Base-by-base conservation (phyloP, 257 asterid genomes). In the Fraxinus pennsylvanica region DNA sequence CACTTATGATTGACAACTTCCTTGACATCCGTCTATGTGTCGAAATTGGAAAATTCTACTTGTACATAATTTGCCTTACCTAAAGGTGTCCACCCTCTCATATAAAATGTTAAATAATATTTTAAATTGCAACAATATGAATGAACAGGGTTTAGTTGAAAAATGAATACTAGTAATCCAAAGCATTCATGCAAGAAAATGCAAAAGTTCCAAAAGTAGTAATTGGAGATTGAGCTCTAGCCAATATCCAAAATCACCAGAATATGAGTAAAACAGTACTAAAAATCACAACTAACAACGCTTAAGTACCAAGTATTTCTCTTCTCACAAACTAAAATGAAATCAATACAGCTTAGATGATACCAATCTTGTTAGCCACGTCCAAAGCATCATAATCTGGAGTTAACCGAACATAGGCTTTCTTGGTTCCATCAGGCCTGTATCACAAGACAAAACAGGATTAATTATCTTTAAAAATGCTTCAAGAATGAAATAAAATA, bases 381-480 rank as follows among this genome's bases (percentile, higher is more conserved):
- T 79, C 82, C 79, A 79, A 74, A 2, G 82, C 82, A 73, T 70
- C 83, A 57, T 67, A 80, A 39, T 80, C 83, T 15, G 83, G 79
- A 29, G 76, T 80, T 80, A 80, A 50, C 10, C 80, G 83, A 6
- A 75, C 83, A 9, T 75, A 80, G 1, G 77, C 83, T 72, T 75
- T 80, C 72, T 75, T 80, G 57, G 80, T 80, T 52, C 83, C 83
- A 75, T 80, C 74, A 71, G 80, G 84, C 63, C 78, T 80, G 52
- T 2, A 39, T n/a, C 21, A 38, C 68, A 78, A 50, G 21, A 71
- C 4, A 22, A 71, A 71, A 57, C 9, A n/a, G 12, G 3, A n/a
- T 39, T 9, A 52, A 52, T 52, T 52, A 52, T 5, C 22, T 6
- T 19, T 1, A 1, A 6, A 57, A 57, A 57, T 57, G 27, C 10